Evolutionary conservation across 2,329 filamentous ascomycete genomes (phyloP), one percentile per base, ranked within the genome.

Genomic region (Pseudopithomyces chartarum): DNA sequence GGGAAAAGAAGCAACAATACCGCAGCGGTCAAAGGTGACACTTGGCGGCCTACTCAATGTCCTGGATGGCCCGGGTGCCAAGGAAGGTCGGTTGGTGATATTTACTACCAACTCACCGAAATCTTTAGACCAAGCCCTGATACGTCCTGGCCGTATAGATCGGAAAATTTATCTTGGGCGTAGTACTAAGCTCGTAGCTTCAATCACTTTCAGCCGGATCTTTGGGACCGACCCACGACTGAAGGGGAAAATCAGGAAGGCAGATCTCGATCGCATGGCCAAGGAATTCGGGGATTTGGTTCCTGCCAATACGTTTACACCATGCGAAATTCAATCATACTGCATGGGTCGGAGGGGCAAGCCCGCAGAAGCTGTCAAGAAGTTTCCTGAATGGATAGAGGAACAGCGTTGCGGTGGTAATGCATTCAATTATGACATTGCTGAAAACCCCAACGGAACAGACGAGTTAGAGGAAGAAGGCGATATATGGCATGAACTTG

Each of bases 71-170:
- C 90, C 92, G 3, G 89, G 88, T 3, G 90, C 87, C 5, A 89
- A 91, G 66, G 90, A 93, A 75, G 90, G 90, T 34, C 85, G 90
- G 40, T 84, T 94, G 13, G 82, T 94, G 20, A 87, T 94, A 75
- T 91, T 93, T 87, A 93, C 90, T 0, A 92, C 89, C 23, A 94
- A 94, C 74, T 84, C 87, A 56, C 88, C 89, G 2, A 87, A 93
- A 61, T 80, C 84, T 10, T 83, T 94, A 0, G 90, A 93, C 68
- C 82, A 87, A 36, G 90, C 89, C 0, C 82, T 95, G 4, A 87
- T 91, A 42, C 83, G 90, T 0, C 89, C 90, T 0, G 90, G 90
- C 1, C 82, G 89, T 2, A 85, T 92, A 6, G 88, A 91, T 65
- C 85, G 66, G 71, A 97, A 97, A 84, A 96, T 98, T 67, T 94